Evolutionary conservation across 140 eudicot genomes (phyloP), one percentile per base, ranked within the genome.

Genomic region (Flaveria floridana): DNA sequence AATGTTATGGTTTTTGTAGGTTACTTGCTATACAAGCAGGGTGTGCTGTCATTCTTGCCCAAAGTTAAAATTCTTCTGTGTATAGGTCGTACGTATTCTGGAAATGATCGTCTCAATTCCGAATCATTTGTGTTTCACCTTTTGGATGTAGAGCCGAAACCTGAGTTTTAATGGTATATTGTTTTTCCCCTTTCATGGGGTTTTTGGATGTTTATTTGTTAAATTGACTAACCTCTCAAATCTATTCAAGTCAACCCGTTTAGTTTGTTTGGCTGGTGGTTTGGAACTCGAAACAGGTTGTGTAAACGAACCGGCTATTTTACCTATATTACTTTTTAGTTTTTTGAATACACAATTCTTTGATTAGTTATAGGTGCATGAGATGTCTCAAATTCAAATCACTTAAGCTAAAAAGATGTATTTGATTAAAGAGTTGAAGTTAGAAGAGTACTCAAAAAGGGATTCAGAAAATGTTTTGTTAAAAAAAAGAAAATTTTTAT

Each of bases 1-100:
- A 70, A 26, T 2, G 25, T 25, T 74, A 25, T 48, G 74, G 28
- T 5, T 75, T 55, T 76, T 58, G 39, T 79, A 75, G 65, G 41
- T 77, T 42, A 41, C 34, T 61, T 61, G 18, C 13, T 2, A 74
- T 39, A 64, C 59, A 10, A 73, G 86, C 19, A 77, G 78, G 78
- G 51, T 64, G 70, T 68, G 79, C 74, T 76, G 82, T 77, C 26
- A 76, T 57, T 65, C 76, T 73, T 55, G 77, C 77, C 78, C 55
- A 16, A 26, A 72, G 77, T 65, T 51, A 9, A 34, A 67, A 30
- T 73, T 34, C 71, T 66, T 20, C 28, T 11, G 25, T 88, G 82
- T 72, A 82, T 65, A 83, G 77, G 82, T 71, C 25, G 66, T 72
- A 72, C 25, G 66, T 72, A 72, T 34, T 37, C 30, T 7, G 47